Conservation (phyloP, 1,139 yeast genomes). For the Sugiyamaella pinicola region DNA sequence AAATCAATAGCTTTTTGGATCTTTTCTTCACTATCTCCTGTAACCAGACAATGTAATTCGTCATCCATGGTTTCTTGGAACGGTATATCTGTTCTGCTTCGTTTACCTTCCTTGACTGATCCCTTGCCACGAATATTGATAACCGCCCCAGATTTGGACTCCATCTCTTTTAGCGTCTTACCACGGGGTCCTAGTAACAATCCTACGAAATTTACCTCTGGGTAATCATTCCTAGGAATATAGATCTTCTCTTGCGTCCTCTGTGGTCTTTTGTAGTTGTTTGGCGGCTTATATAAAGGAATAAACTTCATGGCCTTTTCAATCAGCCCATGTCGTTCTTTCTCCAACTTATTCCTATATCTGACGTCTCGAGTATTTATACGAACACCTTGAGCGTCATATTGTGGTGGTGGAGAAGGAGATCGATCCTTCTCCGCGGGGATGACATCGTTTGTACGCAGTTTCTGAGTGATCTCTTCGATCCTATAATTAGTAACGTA, state of each 20-base stretch:
- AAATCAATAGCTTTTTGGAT: slow-evolving; percentile 73
- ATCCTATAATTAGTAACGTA: slow-evolving; percentile 74
- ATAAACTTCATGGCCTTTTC: slow-evolving; percentile 70
- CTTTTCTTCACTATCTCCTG: slow-evolving; percentile 79
- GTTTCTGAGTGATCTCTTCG: slow-evolving; percentile 72
- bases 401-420: slow-evolving; percentile 92
- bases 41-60: slow-evolving; percentile 84
- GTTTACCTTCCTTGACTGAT: slow-evolving; percentile 89
- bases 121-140: slow-evolving; percentile 93
- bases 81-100: slow-evolving; percentile 48
- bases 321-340: slow-evolving; percentile 76
- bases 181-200: slow-evolving; percentile 94
- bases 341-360: slow-evolving; percentile 61
- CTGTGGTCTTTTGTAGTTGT: slow-evolving; percentile 71
- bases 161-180: slow-evolving; percentile 77
- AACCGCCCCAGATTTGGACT: slow-evolving; percentile 80
- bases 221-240: slow-evolving; percentile 84
- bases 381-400: slow-evolving; percentile 80
- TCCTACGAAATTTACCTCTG: slow-evolving; percentile 92
- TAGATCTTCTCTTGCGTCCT: slow-evolving; percentile 79
- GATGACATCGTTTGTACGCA: slow-evolving; percentile 52
- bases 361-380: slow-evolving; percentile 80
- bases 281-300: slow-evolving; percentile 82
- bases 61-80: slow-evolving; percentile 61
- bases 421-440: slow-evolving; percentile 50